Conservation (phyloP, 257 asterid genomes). For the Petunia axillaris region DNA sequence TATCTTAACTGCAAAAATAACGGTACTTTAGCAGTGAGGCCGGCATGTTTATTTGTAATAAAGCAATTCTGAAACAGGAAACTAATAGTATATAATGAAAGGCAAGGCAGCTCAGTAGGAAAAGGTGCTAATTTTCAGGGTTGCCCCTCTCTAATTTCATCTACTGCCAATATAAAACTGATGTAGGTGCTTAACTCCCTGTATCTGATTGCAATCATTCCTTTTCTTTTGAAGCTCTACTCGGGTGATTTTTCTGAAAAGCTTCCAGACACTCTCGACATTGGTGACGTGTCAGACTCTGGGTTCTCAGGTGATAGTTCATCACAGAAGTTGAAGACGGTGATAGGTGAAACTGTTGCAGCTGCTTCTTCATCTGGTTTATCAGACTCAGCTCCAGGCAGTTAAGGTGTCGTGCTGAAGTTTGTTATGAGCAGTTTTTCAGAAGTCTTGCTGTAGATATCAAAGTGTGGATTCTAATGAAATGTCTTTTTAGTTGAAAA, state of each 20-base stretch:
- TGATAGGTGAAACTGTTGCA: constrained; percentile 38
- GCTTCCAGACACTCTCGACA: constrained; percentile 85
- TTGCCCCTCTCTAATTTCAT: background rate
- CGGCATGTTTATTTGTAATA: background rate
- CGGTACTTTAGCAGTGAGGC: background rate
- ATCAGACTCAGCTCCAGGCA: constrained; percentile 39
- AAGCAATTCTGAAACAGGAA: background rate
- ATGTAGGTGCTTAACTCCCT: background rate
- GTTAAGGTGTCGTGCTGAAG: constrained; percentile 31
- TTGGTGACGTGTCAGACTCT: constrained; percentile 77
- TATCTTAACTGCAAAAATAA: background rate
- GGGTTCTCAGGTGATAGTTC: constrained; percentile 31
- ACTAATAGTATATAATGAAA: background rate
- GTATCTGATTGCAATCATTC: constrained; percentile 20
- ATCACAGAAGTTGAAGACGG: constrained; percentile 42
- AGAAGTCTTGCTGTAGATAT: constrained; percentile 26
- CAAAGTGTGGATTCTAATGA: constrained; percentile 31
- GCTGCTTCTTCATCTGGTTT: constrained; percentile 59
- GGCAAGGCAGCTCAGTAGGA: background rate
- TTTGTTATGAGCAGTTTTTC: background rate
- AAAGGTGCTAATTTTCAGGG: constrained; percentile 9
- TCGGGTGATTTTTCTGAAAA: constrained; percentile 53
- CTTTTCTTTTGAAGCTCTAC: constrained; percentile 35
- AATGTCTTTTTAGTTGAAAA: constrained; percentile 24
- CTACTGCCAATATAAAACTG: constrained; percentile 7